Evolutionary conservation across 1,284 basidiomycete species (phyloP).

Genomic region (Papiliotrema fonsecae): DNA sequence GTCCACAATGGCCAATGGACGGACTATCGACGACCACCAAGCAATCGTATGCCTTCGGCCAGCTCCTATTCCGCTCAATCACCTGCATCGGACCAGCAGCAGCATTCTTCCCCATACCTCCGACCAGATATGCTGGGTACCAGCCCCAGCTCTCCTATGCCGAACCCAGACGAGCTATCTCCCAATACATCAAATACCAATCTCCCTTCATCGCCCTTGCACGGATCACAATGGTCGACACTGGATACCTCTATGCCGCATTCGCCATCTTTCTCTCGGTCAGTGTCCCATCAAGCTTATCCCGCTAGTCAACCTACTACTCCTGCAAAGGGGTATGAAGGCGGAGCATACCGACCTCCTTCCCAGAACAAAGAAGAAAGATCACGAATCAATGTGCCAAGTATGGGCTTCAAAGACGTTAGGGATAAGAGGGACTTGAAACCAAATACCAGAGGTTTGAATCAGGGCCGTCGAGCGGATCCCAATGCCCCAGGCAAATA

Average conservation of each 20-base stretch:
- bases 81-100: constrained; percentile 20
- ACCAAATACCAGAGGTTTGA: constrained; percentile 30
- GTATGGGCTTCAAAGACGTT: constrained; percentile 38
- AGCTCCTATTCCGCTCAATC: constrained; percentile 24
- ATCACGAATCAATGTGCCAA: constrained; percentile 8
- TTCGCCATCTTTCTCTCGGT: constrained; percentile 10
- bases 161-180: constrained; percentile 28
- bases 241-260: constrained; percentile 6
- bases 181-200: constrained; percentile 5
- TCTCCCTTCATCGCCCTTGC: constrained; percentile 7
- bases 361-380: constrained; percentile 3
- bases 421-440: constrained; percentile 34
- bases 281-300: constrained; percentile 17
- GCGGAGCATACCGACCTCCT: constrained; percentile 15
- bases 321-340: constrained; percentile 26
- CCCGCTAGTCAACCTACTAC: constrained; percentile 36
- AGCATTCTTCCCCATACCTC: constrained; percentile 30
- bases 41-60: constrained; percentile 21
- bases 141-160: constrained; percentile 30
- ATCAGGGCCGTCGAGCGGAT: constrained; percentile 41
- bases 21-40: constrained; percentile 23
- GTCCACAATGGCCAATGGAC: no score
- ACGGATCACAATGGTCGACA: constrained; percentile 3
- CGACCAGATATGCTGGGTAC: constrained; percentile 9
- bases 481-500: constrained; percentile 39